These are phyloP conservation scores for Microbotryum silenes-acaulis DNA, from an alignment of 1,284 basidiomycete genomes.

Conservation along the genomic window DNA sequence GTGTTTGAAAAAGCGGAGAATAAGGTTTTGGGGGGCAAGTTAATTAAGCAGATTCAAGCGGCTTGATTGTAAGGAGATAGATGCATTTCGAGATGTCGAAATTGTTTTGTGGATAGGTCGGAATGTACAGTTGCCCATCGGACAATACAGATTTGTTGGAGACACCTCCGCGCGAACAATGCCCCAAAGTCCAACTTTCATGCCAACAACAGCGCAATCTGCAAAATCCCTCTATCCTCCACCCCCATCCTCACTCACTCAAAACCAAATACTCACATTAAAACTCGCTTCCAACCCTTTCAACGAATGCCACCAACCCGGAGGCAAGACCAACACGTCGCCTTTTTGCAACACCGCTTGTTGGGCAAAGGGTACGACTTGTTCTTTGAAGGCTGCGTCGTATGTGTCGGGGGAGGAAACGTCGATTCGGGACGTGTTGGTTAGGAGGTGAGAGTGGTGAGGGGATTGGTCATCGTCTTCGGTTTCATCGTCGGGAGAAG, in stretches of 20 bases:
- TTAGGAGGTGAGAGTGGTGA: constrained; percentile 35
- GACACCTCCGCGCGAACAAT: too few species aligned
- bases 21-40: too few species aligned
- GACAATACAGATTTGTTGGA: too few species aligned
- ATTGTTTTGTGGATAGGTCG: too few species aligned
- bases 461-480: constrained; percentile 32
- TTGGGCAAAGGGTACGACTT: constrained; percentile 59
- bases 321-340: constrained; percentile 77
- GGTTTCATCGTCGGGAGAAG: constrained; percentile 14
- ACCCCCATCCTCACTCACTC: not conserved
- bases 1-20: too few species aligned
- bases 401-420: constrained; percentile 23
- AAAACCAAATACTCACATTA: constrained; percentile 38
- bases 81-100: too few species aligned
- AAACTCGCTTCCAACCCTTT: constrained; percentile 33
- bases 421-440: constrained; percentile 44
- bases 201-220: too few species aligned
- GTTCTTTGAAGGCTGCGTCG: constrained; percentile 48
- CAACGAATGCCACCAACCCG: constrained; percentile 47
- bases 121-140: too few species aligned
- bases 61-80: too few species aligned
- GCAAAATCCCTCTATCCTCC: too few species aligned
- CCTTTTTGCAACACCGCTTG: constrained; percentile 64
- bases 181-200: too few species aligned
- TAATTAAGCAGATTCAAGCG: too few species aligned